phyloP scores from a whole-genome alignment of 208 protist species.

The Acanthamoeba royreba region DNA sequence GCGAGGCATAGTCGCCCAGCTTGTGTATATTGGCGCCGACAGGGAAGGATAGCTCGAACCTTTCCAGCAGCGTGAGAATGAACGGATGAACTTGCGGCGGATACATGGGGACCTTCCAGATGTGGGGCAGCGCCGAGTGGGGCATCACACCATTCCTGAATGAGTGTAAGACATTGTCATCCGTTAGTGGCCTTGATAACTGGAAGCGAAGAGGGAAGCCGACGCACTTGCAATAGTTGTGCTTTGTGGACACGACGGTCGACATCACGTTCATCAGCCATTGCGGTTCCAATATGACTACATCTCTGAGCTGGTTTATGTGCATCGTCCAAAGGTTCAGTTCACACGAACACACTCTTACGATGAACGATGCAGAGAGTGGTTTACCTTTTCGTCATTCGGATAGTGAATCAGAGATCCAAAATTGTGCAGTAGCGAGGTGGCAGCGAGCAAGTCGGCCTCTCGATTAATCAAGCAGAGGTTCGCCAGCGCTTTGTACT shows the following conservation, averaged over 20 bases:
- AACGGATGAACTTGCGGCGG: neutral
- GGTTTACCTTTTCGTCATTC: slow-evolving; percentile 35
- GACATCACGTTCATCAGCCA: slow-evolving; percentile 45
- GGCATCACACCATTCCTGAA: slow-evolving; percentile 19
- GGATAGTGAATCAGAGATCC: slow-evolving; percentile 28
- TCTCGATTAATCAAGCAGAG: slow-evolving; percentile 15
- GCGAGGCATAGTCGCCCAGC: neutral
- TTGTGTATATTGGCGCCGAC: neutral
- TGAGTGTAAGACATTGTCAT: too few species aligned
- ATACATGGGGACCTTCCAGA: neutral
- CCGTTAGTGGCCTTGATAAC: too few species aligned
- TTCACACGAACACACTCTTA: too few species aligned
- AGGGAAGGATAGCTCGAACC: slow-evolving; percentile 30
- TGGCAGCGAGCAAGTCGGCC: slow-evolving; percentile 21
- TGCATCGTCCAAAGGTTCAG: too few species aligned
- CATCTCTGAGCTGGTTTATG: neutral
- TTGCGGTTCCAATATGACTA: slow-evolving; percentile 18
- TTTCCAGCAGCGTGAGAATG: slow-evolving; percentile 21
- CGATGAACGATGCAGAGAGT: too few species aligned
- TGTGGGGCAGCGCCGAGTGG: neutral
- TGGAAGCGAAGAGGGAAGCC: too few species aligned
- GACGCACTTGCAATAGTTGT: slow-evolving; percentile 19
- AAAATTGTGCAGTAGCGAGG: slow-evolving; percentile 12
- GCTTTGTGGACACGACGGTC: slow-evolving; percentile 29
- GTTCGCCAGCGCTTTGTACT: slow-evolving; percentile 17